Evolutionary conservation across 2,329 filamentous ascomycete species (phyloP).

Genomic region (Neopestalotiopsis sp.): DNA sequence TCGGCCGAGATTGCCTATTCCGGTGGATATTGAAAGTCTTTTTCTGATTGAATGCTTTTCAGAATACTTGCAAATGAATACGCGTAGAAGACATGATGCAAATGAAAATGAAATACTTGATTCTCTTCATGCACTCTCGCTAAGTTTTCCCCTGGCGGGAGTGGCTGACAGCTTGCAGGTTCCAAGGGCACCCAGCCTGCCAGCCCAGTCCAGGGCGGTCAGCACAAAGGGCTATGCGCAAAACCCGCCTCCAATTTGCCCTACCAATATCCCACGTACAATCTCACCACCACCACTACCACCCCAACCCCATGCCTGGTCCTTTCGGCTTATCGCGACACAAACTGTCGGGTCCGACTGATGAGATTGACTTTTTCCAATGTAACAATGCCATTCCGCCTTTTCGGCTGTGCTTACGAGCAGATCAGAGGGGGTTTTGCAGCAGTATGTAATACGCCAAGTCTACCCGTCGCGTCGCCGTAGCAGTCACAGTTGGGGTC

Average conservation of each 20-base stretch:
- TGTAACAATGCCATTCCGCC: background rate
- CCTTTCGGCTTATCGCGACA: slow-evolving; percentile 1
- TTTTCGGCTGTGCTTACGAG: slow-evolving; percentile 2
- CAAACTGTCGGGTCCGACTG: background rate
- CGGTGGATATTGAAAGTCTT: background rate
- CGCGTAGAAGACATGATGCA: background rate
- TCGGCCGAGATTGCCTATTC: background rate
- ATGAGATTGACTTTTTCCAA: background rate
- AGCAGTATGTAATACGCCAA: background rate
- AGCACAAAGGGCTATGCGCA: background rate
- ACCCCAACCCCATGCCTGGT: background rate
- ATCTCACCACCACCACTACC: no score
- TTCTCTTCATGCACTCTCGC: background rate
- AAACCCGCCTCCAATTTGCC: background rate
- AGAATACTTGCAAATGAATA: no score
- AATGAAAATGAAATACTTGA: background rate
- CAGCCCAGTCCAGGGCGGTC: background rate
- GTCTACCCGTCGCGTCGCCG: no score
- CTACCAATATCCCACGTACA: no score
- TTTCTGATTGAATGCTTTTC: background rate
- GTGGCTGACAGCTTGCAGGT: background rate
- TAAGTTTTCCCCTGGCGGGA: background rate
- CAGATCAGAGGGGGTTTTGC: background rate
- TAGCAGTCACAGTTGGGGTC: background rate
- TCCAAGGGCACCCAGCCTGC: background rate